These are phyloP conservation scores for Talaromyces sp. DNA, from an alignment of 2,329 filamentous ascomycete species.

Conservation along the genomic window DNA sequence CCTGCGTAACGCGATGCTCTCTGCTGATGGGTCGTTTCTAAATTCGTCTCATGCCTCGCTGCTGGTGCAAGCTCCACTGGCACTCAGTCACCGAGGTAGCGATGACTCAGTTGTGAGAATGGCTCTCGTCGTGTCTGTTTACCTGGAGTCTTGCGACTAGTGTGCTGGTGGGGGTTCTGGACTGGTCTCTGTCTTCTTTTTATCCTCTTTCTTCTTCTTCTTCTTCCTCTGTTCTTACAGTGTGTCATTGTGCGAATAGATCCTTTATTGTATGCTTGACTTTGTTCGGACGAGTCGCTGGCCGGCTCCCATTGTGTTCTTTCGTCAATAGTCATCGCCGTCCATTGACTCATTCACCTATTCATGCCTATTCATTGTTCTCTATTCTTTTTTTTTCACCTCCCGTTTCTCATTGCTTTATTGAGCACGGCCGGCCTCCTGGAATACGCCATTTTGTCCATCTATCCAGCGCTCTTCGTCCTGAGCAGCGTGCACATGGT, in stretches of 20 bases:
- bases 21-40: neutral
- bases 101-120: neutral
- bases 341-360: neutral
- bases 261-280: neutral
- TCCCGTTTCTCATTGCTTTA: neutral
- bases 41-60: neutral
- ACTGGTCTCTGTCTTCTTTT: neutral
- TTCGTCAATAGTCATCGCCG: neutral
- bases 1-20: neutral
- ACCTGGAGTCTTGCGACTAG: neutral
- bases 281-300: neutral
- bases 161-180: neutral
- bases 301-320: neutral
- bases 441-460: neutral
- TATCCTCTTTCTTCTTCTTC: neutral
- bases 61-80: neutral
- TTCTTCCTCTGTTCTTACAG: neutral
- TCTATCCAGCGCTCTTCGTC: neutral
- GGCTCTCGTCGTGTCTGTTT: neutral
- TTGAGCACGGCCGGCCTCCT: neutral
- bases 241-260: neutral
- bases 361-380: conserved; percentile 1
- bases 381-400: neutral
- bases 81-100: neutral
- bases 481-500: neutral